Percentiles rank a stretch among this genome's conserved stretches.
Conservation (phyloP, 371 early-diverging fungal genomes). For the Mucor circinelloides region DNA sequence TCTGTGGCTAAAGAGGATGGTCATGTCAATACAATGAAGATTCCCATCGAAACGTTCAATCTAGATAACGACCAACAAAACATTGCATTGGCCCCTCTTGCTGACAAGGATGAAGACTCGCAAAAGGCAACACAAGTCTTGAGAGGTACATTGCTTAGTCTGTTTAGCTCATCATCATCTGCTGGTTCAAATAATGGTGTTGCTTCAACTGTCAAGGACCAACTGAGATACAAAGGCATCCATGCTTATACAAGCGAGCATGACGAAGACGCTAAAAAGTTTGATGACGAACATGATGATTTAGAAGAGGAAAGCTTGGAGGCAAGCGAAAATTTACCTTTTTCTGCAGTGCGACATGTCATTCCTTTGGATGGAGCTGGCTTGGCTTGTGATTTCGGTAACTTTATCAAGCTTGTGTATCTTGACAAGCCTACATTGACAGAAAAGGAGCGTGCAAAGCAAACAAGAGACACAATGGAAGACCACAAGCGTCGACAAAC, state of each 20-base stretch:
- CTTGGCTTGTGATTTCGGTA: slow-evolving; percentile 40
- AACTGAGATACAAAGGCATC: slow-evolving; percentile 14
- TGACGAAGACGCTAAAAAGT: slow-evolving; percentile 1
- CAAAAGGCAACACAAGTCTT: background rate
- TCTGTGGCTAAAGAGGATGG: background rate
- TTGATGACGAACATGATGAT: slow-evolving; percentile 8
- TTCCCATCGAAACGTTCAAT: slow-evolving; percentile 26
- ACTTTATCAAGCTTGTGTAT: slow-evolving; percentile 37
- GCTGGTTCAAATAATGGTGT: background rate
- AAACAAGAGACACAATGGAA: slow-evolving; percentile 7
- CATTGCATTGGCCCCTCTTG: background rate
- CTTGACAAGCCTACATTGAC: slow-evolving; percentile 26
- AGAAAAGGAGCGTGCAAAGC: slow-evolving; percentile 20
- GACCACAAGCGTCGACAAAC: background rate
- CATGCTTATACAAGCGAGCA: slow-evolving; percentile 5
- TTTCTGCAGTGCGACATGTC: slow-evolving; percentile 27
- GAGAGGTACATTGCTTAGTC: slow-evolving; percentile 8
- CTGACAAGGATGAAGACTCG: slow-evolving; percentile 8
- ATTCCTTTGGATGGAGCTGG: slow-evolving; percentile 30
- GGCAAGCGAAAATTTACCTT: slow-evolving; percentile 32
- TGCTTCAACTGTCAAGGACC: background rate
- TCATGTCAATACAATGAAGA: background rate
- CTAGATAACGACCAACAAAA: slow-evolving; percentile 3
- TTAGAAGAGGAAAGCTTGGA: slow-evolving; percentile 18
- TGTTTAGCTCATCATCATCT: slow-evolving; percentile 12